phyloP scores from a whole-genome alignment of 768 basidiomycete species.

The Pleurotus citrinopileatus region DNA sequence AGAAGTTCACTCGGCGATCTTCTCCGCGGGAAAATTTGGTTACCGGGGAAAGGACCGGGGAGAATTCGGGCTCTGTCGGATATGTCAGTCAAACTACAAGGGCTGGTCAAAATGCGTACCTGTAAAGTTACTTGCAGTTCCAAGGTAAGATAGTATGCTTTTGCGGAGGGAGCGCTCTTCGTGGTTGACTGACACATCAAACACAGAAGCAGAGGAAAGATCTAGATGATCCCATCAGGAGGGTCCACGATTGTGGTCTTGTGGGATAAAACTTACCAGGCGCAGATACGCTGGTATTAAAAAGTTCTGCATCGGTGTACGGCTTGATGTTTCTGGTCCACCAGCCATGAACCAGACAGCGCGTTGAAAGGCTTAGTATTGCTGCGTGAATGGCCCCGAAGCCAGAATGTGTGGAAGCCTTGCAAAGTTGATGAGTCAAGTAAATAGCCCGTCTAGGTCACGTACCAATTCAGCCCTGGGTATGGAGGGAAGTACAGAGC shows the following conservation, averaged over 20 bases:
- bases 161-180: conserved; percentile 60
- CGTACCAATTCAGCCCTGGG: conserved; percentile 78
- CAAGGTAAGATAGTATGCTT: conserved; percentile 64
- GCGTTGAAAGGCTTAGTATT: conserved; percentile 71
- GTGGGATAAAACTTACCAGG: conserved; percentile 47
- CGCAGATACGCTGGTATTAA: conserved; percentile 49
- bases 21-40: conserved; percentile 55
- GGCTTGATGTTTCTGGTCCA: conserved; percentile 60
- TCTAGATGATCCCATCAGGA: not conserved
- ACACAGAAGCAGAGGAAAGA: conserved; percentile 34
- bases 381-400: conserved; percentile 86
- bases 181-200: conserved; percentile 52
- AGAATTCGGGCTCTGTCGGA: conserved; percentile 65
- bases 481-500: conserved; percentile 65
- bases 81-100: not conserved
- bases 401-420: conserved; percentile 66
- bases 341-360: conserved; percentile 57
- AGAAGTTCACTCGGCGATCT: conserved; percentile 54
- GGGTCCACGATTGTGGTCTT: not conserved
- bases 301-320: conserved; percentile 62
- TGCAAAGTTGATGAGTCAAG: not conserved
- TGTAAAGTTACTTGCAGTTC: conserved; percentile 70
- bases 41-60: conserved; percentile 66
- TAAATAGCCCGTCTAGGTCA: conserved; percentile 11
- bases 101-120: conserved; percentile 32